Evolutionary conservation across 257 asterid species (phyloP).

Genomic region (Nicotiana noctiflora): DNA sequence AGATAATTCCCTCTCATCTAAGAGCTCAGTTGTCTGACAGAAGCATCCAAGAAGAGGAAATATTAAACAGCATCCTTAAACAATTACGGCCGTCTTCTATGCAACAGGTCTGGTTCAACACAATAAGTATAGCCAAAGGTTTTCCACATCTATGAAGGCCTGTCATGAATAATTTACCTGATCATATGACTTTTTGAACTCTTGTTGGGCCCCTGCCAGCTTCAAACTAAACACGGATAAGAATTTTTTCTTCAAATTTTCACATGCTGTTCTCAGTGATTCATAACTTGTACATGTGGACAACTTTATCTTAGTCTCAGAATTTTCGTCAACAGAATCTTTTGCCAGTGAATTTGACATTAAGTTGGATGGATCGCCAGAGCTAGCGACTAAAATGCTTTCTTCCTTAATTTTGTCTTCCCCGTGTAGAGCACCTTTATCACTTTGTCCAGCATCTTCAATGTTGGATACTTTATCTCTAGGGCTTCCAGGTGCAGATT

Average conservation of each 20-base stretch:
- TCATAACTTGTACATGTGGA: constrained; percentile 24
- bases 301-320: constrained; percentile 22
- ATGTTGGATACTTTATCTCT: constrained; percentile 18
- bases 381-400: constrained; percentile 19
- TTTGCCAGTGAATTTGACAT: constrained; percentile 23
- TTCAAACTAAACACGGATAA: constrained; percentile 57
- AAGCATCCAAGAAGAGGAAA: not conserved
- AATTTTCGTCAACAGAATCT: constrained; percentile 18
- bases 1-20: not conserved
- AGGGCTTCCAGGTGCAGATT: constrained; percentile 25
- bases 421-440: constrained; percentile 23
- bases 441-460: constrained; percentile 24
- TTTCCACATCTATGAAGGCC: constrained; percentile 9
- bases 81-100: not conserved
- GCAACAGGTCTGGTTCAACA: too few relatives aligned
- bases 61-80: not conserved
- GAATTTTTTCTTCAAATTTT: constrained; percentile 61
- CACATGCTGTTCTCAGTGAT: constrained; percentile 45
- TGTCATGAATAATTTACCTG: constrained; percentile 53
- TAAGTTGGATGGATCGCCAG: constrained; percentile 26
- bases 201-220: constrained; percentile 65
- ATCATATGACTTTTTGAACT: constrained; percentile 62
- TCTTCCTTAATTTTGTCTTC: constrained; percentile 24
- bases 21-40: not conserved
- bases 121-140: not conserved